A percentile compares a stretch with the other conserved stretches of the same genome.
These are phyloP conservation scores for Mycena galopus DNA, from an alignment of 768 basidiomycete species.

Conservation along the genomic window DNA sequence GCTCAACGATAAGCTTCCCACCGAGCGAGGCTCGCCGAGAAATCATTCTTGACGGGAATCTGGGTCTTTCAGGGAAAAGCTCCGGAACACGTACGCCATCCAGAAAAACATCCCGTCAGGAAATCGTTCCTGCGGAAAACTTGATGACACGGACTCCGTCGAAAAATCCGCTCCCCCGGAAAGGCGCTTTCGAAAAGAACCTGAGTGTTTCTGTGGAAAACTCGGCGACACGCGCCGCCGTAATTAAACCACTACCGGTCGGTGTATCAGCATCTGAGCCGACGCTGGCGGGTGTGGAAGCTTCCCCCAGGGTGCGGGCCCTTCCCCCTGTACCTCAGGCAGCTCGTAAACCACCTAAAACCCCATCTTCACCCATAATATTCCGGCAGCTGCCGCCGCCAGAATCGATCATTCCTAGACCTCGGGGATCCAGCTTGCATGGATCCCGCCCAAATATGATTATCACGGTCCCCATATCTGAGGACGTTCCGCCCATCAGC, in stretches of 20 bases:
- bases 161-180: neutral
- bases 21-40: neutral
- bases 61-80: too few species aligned
- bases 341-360: neutral
- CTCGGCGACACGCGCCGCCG: neutral
- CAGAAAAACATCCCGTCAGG: neutral
- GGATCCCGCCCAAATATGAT: neutral
- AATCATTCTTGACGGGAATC: neutral
- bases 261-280: neutral
- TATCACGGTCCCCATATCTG: slow-evolving; percentile 11
- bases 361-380: neutral
- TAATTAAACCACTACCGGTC: neutral
- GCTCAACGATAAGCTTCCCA: neutral
- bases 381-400: slow-evolving; percentile 6
- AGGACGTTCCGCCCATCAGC: slow-evolving; percentile 25
- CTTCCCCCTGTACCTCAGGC: neutral
- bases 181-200: neutral
- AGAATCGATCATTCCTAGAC: neutral
- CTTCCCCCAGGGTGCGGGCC: neutral
- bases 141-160: neutral
- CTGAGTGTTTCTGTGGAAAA: neutral
- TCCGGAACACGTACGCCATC: neutral
- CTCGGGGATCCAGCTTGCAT: slow-evolving; percentile 25
- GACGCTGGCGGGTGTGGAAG: too few species aligned
- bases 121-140: neutral